Evolutionary conservation across 208 protist genomes (phyloP), one percentile per base, ranked within the genome.

Genomic region (Vickermania spadyakhi): DNA sequence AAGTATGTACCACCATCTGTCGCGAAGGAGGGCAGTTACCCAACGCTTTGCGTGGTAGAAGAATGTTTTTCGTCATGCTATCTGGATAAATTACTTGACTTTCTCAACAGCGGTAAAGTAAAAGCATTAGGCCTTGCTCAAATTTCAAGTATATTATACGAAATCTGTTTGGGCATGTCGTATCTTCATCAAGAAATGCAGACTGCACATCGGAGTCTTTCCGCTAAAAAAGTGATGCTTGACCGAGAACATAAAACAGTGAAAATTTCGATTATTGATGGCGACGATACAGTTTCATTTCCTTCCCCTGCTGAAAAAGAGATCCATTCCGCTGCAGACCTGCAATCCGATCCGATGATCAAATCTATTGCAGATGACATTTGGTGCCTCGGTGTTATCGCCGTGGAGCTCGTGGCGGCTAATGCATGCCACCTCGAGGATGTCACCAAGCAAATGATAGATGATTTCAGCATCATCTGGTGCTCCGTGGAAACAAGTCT

Each of bases 361-460:
- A 71, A n/a, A 62, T 60, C 29, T 68, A 69, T 62, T 61, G 64
- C 25, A 67, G 70, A 18, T 73, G 36, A 86, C 62, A 66, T 90
- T 2, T 90, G 79, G 79, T 69, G 75, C 18, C 56, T 90, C 23
- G 83, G 83, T 1, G 56, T 83, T 11, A 73, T 65, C 1, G 66
- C 62, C 0, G 52, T 87, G 30, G 74, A 90, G 58, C 70, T 90
- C 64, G 54, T 74, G n/a, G 27, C 65, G 2, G 52, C 58, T 1
- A 59, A 62, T 28, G 25, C 52, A 2, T 58, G 52, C 3, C 56
- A 67, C 41, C 56, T 58, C 4, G 68, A 74, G 29, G 60, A 69
- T 26, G 36, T 45, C 36, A 45, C 36, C 11, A 45, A 45, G 18
- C 36, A 45, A 45, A 45, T 45, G 36, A 74, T 74, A 14, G 68